These are phyloP conservation scores for Pseudonectria buxi DNA, from an alignment of 2,329 filamentous ascomycete genomes.

Conservation along the genomic window DNA sequence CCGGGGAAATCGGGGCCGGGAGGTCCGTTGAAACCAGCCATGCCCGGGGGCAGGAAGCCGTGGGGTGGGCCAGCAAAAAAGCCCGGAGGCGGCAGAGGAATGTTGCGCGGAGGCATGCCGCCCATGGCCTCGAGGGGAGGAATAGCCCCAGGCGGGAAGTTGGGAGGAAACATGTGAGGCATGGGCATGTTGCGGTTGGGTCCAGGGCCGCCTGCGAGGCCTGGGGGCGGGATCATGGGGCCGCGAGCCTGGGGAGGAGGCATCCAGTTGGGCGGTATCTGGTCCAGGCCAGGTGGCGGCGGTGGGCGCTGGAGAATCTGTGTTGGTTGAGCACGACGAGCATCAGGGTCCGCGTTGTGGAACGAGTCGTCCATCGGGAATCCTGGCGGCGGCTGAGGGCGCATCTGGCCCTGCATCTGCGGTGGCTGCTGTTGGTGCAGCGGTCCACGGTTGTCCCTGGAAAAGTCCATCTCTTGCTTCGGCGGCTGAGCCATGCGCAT, in stretches of 20 bases:
- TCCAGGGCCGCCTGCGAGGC: conserved; percentile 32
- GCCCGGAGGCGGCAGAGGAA: conserved; percentile 51
- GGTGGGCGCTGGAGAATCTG: conserved; percentile 61
- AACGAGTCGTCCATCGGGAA: conserved; percentile 49
- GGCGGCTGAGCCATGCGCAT: conserved; percentile 46
- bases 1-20: conserved; percentile 40
- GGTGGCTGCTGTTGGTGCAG: too few species aligned
- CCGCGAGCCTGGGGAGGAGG: conserved; percentile 36
- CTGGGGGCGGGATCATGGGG: conserved; percentile 56
- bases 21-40: conserved; percentile 51
- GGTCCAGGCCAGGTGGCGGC: conserved; percentile 52
- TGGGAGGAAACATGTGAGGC: conserved; percentile 56
- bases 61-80: conserved; percentile 47
- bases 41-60: conserved; percentile 49
- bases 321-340: conserved; percentile 47
- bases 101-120: conserved; percentile 45
- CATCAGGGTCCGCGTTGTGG: conserved; percentile 41
- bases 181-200: conserved; percentile 39
- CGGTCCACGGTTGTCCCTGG: conserved; percentile 26
- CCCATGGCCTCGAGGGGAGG: conserved; percentile 43
- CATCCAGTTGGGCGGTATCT: conserved; percentile 52
- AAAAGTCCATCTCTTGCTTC: conserved; percentile 38
- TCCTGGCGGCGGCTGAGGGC: conserved; percentile 40
- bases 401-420: conserved; percentile 31
- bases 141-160: conserved; percentile 46